These are phyloP conservation scores for Dendrobium nobile DNA, from an alignment of 106 monocot species.

Conservation along the genomic window DNA sequence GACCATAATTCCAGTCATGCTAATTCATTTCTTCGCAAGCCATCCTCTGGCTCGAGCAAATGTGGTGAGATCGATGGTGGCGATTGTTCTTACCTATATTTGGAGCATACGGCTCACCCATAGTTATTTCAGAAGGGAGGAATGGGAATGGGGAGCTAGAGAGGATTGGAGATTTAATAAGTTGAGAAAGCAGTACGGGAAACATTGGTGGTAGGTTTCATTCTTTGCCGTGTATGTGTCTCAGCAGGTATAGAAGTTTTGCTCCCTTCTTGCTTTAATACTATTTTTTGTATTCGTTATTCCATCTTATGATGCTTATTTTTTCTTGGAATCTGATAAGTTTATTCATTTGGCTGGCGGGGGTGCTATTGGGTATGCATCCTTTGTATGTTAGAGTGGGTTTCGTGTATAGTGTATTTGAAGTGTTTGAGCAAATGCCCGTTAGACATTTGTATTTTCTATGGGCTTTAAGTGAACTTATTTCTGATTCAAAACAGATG, in stretches of 20 bases:
- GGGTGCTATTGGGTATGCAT: background rate
- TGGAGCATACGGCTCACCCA: conserved; percentile 92
- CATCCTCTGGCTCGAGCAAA: conserved; percentile 44
- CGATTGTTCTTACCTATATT: conserved; percentile 51
- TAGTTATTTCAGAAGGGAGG: conserved; percentile 90
- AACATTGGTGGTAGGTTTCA: conserved; percentile 86
- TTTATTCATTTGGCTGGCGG: background rate
- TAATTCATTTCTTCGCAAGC: conserved; percentile 58
- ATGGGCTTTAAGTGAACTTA: background rate
- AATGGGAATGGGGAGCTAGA: conserved; percentile 80
- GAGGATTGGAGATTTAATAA: conserved; percentile 94
- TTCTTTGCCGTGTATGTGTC: conserved; percentile 87
- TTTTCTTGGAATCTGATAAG: background rate
- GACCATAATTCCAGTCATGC: conserved; percentile 89
- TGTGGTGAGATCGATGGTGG: conserved; percentile 43
- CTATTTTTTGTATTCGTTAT: background rate
- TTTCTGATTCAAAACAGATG: background rate
- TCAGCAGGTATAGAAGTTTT: conserved; percentile 59
- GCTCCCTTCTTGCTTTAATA: too few species aligned
- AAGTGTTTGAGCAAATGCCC: conserved; percentile 18
- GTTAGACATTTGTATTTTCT: background rate
- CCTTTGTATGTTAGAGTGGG: background rate
- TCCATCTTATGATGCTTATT: background rate
- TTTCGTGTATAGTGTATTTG: background rate
- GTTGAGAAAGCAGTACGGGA: conserved; percentile 62